Conservation (phyloP, 257 asterid species). For the Rehmannia glutinosa region DNA sequence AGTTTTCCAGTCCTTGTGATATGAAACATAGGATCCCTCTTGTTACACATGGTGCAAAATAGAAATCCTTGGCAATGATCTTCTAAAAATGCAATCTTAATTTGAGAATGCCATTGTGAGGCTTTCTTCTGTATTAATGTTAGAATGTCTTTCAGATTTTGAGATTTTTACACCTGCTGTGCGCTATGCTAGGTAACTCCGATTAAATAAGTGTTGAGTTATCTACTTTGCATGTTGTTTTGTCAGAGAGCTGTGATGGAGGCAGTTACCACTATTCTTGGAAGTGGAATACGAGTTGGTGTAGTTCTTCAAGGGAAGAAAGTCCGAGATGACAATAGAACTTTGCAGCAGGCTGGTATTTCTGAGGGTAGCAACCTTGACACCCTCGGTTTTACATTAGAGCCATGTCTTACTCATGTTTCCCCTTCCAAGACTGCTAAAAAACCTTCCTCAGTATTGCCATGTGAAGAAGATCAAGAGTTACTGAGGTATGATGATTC, state of each 20-base stretch:
- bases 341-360: slow-evolving; percentile 70
- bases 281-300: slow-evolving; percentile 65
- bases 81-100: neutral
- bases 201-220: neutral
- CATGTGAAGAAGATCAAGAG: slow-evolving; percentile 31
- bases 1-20: slow-evolving; percentile 3
- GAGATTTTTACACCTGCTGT: neutral
- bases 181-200: neutral
- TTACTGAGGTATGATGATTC: slow-evolving; percentile 29
- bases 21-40: neutral
- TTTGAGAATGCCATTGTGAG: neutral
- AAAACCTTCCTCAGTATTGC: slow-evolving; percentile 25
- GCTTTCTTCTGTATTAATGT: neutral
- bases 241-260: slow-evolving; percentile 75
- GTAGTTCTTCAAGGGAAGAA: slow-evolving; percentile 71
- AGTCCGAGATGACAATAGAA: slow-evolving; percentile 64
- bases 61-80: neutral
- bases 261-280: slow-evolving; percentile 60
- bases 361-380: slow-evolving; percentile 51
- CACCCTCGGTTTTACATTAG: slow-evolving; percentile 58
- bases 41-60: neutral
- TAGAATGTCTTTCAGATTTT: slow-evolving; percentile 1
- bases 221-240: slow-evolving; percentile 4
- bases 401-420: slow-evolving; percentile 39
- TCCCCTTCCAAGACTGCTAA: slow-evolving; percentile 27